Evolutionary conservation across 1,284 basidiomycete genomes (phyloP).

Genomic region (Cystobasidium slooffiae): DNA sequence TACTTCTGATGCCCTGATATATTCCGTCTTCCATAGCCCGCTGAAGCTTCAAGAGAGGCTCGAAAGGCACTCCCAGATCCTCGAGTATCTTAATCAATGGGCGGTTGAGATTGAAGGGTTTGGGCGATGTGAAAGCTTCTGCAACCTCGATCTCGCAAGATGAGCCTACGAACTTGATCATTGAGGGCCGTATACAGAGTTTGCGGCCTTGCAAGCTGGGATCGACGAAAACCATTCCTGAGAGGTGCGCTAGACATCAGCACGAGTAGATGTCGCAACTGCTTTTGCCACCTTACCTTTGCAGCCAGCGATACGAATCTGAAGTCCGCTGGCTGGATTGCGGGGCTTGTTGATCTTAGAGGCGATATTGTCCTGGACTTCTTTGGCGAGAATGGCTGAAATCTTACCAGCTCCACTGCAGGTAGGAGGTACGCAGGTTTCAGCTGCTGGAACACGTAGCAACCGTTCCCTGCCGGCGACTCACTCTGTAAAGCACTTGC

Average conservation of each 20-base stretch:
- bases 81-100: slow-evolving; percentile 33
- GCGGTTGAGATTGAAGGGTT: slow-evolving; percentile 26
- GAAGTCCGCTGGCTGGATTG: slow-evolving; percentile 5
- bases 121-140: slow-evolving; percentile 20
- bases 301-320: slow-evolving; percentile 21
- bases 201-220: background rate
- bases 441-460: background rate
- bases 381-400: slow-evolving; percentile 7
- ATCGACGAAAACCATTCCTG: slow-evolving; percentile 32
- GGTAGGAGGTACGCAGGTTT: background rate
- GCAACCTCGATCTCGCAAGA: slow-evolving; percentile 27
- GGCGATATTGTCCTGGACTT: slow-evolving; percentile 2
- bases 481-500: slow-evolving; percentile 15
- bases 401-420: slow-evolving; percentile 19
- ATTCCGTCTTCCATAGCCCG: slow-evolving; percentile 1
- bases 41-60: slow-evolving; percentile 5
- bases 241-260: background rate
- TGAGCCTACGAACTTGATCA: slow-evolving; percentile 25
- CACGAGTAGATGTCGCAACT: background rate
- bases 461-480: background rate
- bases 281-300: background rate
- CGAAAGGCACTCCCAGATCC: slow-evolving; percentile 27
- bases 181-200: slow-evolving; percentile 20
- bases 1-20: slow-evolving; percentile 26
- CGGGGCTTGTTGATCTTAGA: slow-evolving; percentile 13